Evolutionary conservation across 148 eudicot genomes (phyloP), one percentile per base, ranked within the genome.

Genomic region (Polygonum aviculare): DNA sequence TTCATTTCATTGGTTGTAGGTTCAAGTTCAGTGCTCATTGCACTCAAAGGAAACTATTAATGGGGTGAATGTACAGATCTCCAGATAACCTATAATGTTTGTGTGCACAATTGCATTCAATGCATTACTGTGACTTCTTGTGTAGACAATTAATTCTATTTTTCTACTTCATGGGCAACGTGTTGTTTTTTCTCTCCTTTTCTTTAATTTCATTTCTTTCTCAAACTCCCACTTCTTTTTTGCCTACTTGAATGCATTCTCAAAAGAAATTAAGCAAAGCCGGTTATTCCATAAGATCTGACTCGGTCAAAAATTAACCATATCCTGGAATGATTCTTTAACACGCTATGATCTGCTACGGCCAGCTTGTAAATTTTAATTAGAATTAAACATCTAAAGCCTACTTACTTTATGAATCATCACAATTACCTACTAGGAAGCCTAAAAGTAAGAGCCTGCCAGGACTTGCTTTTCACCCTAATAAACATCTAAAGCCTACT

Each of bases 1-100:
- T 77, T 52, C 10, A 47, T 54, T 49, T 59, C 71, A 60, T 63
- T 74, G 36, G 86, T 78, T 21, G 63, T 73, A 59, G 72, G 50
- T 78, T 88, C 89, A 52, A 83, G 87, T 84, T 81, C 86, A 15
- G 36, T 52, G 22, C 84, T 76, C 74, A 74, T 79, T 12, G 75
- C 70, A 31, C 70, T 31, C 18, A 21, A 63, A 63, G 70, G 69
- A 65, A n/a, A 41, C 71, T 65, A 19, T 65, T 9, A 35, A 35
- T 14, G 41, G 16, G 4, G 71, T 33, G 71, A 67, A 31, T 35
- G 44, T 67, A 67, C 41, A 35, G 44, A 67, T 67, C 71, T 36
- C 71, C 71, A 14, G 44, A 67, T 67, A 41, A 19, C 71, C 36
- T 5, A 67, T 67, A 63, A 63, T 63, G 18, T 63, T 7, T 63